A percentile compares a stretch with the other conserved stretches of the same genome.
These are phyloP conservation scores for Pyrus bretschneideri DNA, from an alignment of 306 rosid genomes.

Conservation along the genomic window DNA sequence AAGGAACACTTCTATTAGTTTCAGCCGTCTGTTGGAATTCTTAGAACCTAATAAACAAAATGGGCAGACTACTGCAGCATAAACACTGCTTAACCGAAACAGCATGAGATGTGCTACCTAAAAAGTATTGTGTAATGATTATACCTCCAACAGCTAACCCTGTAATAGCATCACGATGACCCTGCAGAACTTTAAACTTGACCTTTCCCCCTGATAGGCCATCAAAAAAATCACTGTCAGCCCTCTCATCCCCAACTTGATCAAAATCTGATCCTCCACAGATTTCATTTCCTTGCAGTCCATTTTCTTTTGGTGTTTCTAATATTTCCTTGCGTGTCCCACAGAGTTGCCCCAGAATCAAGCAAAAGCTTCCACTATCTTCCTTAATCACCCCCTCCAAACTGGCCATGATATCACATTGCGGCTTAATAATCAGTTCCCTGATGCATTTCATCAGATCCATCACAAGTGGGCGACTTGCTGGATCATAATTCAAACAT, in stretches of 20 bases:
- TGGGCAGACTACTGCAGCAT: not conserved
- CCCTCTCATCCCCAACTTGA: slow-evolving; percentile 27
- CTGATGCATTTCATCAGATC: slow-evolving; percentile 60
- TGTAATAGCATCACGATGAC: slow-evolving; percentile 78
- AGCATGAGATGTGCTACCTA: not conserved
- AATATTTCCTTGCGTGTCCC: slow-evolving; percentile 28
- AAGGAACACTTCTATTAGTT: not conserved
- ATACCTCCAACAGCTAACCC: slow-evolving; percentile 84
- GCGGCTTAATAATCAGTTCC: slow-evolving; percentile 46
- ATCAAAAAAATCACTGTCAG: slow-evolving; percentile 31
- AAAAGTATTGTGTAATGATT: not conserved
- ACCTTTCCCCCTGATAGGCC: slow-evolving; percentile 46
- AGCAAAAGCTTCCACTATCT: slow-evolving; percentile 20
- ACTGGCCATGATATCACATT: slow-evolving; percentile 36
- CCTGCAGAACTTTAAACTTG: slow-evolving; percentile 53
- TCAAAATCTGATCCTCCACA: slow-evolving; percentile 18
- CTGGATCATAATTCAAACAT: slow-evolving; percentile 57
- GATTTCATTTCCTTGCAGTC: slow-evolving; percentile 30
- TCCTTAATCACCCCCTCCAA: slow-evolving; percentile 26
- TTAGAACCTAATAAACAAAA: not conserved
- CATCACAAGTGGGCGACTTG: slow-evolving; percentile 44
- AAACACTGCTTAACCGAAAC: not conserved
- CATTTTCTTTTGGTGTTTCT: slow-evolving; percentile 14
- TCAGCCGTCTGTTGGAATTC: not conserved
- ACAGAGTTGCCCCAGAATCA: slow-evolving; percentile 61